A percentile compares a stretch with the other conserved stretches of the same genome.
These are phyloP conservation scores for Colletotrichum sp. DNA, from an alignment of 2,329 filamentous ascomycete genomes.

Conservation along the genomic window DNA sequence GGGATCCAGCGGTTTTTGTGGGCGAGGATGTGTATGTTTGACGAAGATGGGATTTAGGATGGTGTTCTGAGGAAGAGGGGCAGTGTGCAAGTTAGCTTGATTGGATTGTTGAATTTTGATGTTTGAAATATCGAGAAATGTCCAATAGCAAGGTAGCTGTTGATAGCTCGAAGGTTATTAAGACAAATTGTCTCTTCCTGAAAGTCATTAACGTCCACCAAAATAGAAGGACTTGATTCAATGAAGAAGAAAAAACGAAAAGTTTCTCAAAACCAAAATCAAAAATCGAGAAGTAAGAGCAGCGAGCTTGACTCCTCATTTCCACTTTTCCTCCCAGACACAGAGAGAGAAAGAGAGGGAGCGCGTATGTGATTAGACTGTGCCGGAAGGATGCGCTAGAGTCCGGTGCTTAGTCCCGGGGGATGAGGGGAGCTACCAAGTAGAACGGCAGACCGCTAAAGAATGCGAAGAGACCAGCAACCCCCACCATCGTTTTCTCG, in stretches of 20 bases:
- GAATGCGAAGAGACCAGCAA: background rate
- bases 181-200: too few relatives aligned
- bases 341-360: background rate
- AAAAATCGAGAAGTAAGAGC: background rate
- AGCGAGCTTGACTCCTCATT: background rate
- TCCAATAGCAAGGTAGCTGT: too few relatives aligned
- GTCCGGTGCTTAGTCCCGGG: background rate
- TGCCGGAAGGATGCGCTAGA: background rate
- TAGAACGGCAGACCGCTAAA: background rate
- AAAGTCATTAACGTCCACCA: too few relatives aligned
- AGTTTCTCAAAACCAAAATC: background rate
- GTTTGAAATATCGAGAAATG: background rate
- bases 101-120: background rate
- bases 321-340: background rate
- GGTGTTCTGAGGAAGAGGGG: background rate
- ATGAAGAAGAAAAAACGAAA: too few relatives aligned
- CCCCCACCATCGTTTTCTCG: background rate
- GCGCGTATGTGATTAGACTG: background rate
- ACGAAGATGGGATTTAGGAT: rapidly evolving
- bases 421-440: background rate
- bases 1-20: background rate
- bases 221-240: too few relatives aligned
- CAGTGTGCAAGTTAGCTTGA: background rate
- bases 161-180: too few relatives aligned
- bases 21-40: background rate